Base-by-base conservation (phyloP, 768 basidiomycete species). In the Mycena haematopus region DNA sequence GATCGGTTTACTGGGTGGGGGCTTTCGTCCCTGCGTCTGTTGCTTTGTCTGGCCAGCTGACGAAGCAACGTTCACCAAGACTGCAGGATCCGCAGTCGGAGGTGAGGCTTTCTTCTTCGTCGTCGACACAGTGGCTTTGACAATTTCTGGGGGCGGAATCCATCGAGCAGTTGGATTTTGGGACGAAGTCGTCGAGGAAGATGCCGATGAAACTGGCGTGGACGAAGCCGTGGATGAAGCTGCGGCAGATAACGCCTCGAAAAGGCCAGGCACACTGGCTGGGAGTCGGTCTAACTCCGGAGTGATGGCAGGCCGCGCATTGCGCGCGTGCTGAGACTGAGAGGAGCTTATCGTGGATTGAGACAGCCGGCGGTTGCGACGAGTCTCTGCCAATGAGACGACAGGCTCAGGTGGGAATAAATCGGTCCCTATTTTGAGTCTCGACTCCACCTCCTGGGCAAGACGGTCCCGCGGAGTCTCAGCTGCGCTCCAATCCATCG, bases 381-480 rank as follows among this genome's bases (percentile, higher is more conserved):
- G 53, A 21, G 42, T 46, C 42, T 59, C 58, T 8, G 54, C 38
- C 6, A 24, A 25, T 6, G 46, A 38, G 13, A 52, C 35, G n/a
- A 52, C 33, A 21, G 63, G 58, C 9, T 59, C 58, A 10, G 58
- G 44, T 42, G 42, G 14, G 4, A n/a, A 58, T 42, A 51, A 6
- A 40, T 15, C 61, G 42, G 31, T 35, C 4, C 49, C 53, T 15
- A 47, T 2, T 11, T 27, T 59, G 33, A 64, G 52, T 29, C 50
- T 73, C 57, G 61, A 61, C 66, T 77, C 77, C 3, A 65, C 66
- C 40, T 68, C 63, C 27, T 60, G 62, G 1, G 55, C 31, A 17
- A 59, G 56, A 19, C 55, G 52, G 36, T 60, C 31, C 25, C 56
- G 63, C 45, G 59, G 51, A 27, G 56, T 55, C 52, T 65, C 58